Evolutionary conservation across 2,329 filamentous ascomycete genomes (phyloP).

Genomic region (Tolypocladium cylindrosporum): DNA sequence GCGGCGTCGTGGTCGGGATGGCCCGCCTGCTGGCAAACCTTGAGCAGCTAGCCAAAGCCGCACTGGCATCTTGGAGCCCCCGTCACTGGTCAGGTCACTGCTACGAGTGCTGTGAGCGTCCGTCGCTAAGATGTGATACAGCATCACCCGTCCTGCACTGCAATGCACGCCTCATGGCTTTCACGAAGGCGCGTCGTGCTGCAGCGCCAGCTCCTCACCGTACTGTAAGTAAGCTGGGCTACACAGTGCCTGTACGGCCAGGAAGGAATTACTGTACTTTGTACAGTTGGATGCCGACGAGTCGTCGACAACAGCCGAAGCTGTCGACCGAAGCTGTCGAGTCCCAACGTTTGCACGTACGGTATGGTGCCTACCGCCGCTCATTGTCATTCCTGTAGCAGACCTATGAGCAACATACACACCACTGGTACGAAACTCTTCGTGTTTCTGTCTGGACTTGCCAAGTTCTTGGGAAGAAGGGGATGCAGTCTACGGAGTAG

Average conservation of each 20-base stretch:
- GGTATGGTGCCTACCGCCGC: no score
- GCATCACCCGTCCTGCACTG: not conserved
- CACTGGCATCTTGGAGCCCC: not conserved
- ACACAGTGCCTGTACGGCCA: not conserved
- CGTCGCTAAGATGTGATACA: not conserved
- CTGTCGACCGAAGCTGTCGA: no score
- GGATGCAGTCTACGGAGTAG: no score
- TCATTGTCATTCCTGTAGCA: no score
- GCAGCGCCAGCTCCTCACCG: not conserved
- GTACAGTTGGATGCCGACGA: not conserved
- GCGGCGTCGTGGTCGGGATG: not conserved
- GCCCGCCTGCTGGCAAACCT: not conserved
- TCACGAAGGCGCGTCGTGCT: not conserved
- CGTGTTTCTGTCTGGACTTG: no score
- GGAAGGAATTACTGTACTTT: not conserved
- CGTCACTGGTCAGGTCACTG: not conserved
- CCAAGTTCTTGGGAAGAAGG: no score
- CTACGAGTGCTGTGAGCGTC: not conserved
- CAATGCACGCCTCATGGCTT: not conserved
- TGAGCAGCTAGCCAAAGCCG: not conserved
- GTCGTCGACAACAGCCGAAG: no score
- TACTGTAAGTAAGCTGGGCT: not conserved
- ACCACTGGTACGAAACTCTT: no score
- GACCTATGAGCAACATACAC: no score
- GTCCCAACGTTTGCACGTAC: no score